Percentiles rank a stretch among this genome's conserved stretches.
These are phyloP conservation scores for Pythium aquatile DNA, from an alignment of 352 stramenopile species.

Conservation along the genomic window DNA sequence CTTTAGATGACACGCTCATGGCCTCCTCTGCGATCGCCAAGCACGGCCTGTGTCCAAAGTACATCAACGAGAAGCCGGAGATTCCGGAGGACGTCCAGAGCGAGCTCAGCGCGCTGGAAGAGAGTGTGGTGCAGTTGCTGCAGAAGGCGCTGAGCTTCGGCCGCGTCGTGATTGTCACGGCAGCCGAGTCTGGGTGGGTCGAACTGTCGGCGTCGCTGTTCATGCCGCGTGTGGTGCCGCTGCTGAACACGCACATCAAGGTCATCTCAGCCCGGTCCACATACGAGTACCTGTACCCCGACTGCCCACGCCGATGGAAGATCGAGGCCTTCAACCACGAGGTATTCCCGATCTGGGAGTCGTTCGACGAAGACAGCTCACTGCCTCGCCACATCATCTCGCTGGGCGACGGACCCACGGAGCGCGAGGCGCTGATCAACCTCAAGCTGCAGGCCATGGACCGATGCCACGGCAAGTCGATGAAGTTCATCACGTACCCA, in stretches of 20 bases:
- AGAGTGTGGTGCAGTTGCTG: constrained; percentile 73
- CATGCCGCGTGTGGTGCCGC: constrained; percentile 77
- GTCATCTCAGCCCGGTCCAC: constrained; percentile 89
- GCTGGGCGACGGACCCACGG: constrained; percentile 78
- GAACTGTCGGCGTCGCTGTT: constrained; percentile 86
- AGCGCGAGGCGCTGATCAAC: constrained; percentile 83
- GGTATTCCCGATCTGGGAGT: constrained; percentile 75
- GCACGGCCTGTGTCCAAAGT: constrained; percentile 79
- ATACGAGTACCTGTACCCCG: constrained; percentile 88
- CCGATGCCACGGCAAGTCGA: constrained; percentile 80
- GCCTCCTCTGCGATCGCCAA: constrained; percentile 80
- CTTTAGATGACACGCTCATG: constrained; percentile 79
- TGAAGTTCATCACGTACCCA: constrained; percentile 88
- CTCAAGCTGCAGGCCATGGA: constrained; percentile 83
- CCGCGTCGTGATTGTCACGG: constrained; percentile 87
- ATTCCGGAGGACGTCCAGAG: constrained; percentile 70
- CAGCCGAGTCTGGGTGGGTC: constrained; percentile 89
- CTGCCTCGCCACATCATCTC: constrained; percentile 80
- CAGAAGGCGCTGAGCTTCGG: constrained; percentile 69
- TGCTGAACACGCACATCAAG: constrained; percentile 81
- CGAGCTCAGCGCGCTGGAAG: constrained; percentile 75
- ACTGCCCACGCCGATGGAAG: constrained; percentile 86
- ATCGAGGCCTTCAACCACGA: constrained; percentile 88
- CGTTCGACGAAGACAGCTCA: constrained; percentile 52
- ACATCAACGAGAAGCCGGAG: constrained; percentile 78